These are phyloP conservation scores for Fusarium luffae DNA, from an alignment of 2,329 filamentous ascomycete species.

Conservation along the genomic window DNA sequence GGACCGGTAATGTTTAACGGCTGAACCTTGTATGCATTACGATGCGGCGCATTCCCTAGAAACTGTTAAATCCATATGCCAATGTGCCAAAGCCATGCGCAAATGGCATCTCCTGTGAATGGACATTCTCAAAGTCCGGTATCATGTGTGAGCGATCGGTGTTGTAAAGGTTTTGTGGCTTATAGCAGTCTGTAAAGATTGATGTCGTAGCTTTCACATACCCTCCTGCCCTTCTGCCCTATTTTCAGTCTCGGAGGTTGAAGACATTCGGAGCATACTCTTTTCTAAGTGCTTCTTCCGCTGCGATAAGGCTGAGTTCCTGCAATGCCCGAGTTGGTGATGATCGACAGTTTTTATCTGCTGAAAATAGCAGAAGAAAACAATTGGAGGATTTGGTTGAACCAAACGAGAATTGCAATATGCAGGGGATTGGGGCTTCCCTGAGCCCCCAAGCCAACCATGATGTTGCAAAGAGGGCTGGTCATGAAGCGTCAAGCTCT, in stretches of 20 bases:
- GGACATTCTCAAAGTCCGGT: conserved; percentile 38
- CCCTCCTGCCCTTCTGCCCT: background rate
- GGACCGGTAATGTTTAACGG: background rate
- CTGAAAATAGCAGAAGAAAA: conserved; percentile 37
- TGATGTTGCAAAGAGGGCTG: conserved; percentile 1
- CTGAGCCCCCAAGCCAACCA: conserved; percentile 24
- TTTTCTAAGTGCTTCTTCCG: conserved; percentile 4
- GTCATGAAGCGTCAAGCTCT: conserved; percentile 4
- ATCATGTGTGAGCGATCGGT: background rate
- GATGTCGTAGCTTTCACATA: background rate
- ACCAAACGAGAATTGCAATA: conserved; percentile 27
- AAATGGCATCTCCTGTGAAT: conserved; percentile 38
- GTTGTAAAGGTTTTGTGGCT: conserved; percentile 29
- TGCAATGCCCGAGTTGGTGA: conserved; percentile 14
- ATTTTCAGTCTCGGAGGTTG: background rate
- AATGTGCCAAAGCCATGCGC: conserved; percentile 40
- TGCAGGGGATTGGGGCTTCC: conserved; percentile 21
- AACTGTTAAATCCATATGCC: conserved; percentile 31
- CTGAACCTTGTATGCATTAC: conserved; percentile 11
- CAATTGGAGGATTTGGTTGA: conserved; percentile 3
- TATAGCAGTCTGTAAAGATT: conserved; percentile 1
- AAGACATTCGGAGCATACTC: conserved; percentile 7
- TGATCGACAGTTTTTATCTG: conserved; percentile 36
- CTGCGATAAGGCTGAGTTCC: conserved; percentile 37
- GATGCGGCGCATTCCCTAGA: conserved; percentile 13